These are phyloP conservation scores for Pyrenophora graminea DNA, from an alignment of 2,329 filamentous ascomycete species.

Conservation along the genomic window DNA sequence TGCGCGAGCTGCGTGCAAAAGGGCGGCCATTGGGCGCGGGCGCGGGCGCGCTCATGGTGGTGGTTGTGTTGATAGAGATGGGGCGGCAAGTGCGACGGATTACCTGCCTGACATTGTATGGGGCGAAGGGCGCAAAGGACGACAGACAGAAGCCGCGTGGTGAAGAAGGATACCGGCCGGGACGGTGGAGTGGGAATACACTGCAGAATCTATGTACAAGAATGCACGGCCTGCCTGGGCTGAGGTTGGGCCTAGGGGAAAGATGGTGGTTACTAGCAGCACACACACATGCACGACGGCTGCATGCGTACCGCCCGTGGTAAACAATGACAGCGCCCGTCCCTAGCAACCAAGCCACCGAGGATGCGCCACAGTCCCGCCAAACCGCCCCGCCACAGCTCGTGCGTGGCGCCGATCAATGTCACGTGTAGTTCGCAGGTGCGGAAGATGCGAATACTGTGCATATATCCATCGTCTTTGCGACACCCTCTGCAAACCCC, in stretches of 20 bases:
- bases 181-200: constrained; percentile 10
- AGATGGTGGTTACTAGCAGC: constrained; percentile 10
- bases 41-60: constrained; percentile 59
- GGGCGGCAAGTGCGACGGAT: constrained; percentile 27
- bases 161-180: not conserved
- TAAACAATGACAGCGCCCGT: constrained; percentile 15
- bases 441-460: not conserved
- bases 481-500: too few relatives aligned
- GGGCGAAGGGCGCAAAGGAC: constrained; percentile 7
- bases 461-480: too few relatives aligned
- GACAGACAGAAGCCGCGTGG: constrained; percentile 11
- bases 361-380: not conserved
- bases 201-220: constrained; percentile 35
- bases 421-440: constrained; percentile 11
- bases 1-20: constrained; percentile 65
- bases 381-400: too few relatives aligned
- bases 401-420: constrained; percentile 1
- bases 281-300: constrained; percentile 13
- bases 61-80: constrained; percentile 17
- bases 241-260: constrained; percentile 3
- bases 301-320: constrained; percentile 14
- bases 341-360: constrained; percentile 18
- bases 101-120: constrained; percentile 35
- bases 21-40: constrained; percentile 66
- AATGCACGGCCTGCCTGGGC: constrained; percentile 16